Evolutionary conservation across 768 basidiomycete genomes (phyloP), one percentile per base, ranked within the genome.

Genomic region (Mycena crocata): DNA sequence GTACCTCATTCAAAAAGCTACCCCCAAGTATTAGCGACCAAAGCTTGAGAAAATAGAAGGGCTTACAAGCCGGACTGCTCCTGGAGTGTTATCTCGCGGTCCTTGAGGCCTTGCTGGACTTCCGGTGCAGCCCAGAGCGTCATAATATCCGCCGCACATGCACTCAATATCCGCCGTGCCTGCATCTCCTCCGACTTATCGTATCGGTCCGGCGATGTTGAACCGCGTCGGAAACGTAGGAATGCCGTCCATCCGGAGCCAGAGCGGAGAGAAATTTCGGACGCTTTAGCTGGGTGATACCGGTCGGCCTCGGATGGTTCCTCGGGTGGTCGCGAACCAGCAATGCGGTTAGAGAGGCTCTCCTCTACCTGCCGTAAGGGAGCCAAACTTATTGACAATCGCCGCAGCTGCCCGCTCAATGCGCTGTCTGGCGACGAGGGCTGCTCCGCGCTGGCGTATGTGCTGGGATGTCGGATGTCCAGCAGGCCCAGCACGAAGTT

Each of bases 21-120:
- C 7, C 14, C 10, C n/a, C 34, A 24, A 52, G 46, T 40, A 48
- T 44, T 24, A 42, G 9, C 58, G 32, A 32, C 55, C 31, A 40
- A 17, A 39, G 5, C 12, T 15, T 56, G 52, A 52, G 37, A 39
- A 63, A 60, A 37, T n/a, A n/a, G n/a, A n/a, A n/a, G n/a, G 13
- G 85, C 88, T 75, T 68, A 90, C 89, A 89, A 91, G 55, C 87
- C 87, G 31, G 87, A 83, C 68, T 89, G 87, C 57, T 89, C 87
- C 72, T 87, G 81, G 52, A 89, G 78, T 13, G 72, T 70, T 39
- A 90, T 83, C 8, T 83, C 82, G 48, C 83, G 80, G 21, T 78
- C 75, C 44, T 69, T 72, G 44, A 91, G 74, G 28, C 76, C 75
- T 3, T 77, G 74, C 65, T 84, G 86, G 2, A 90, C 84, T 23